Conservation (phyloP, 257 asterid species). For the Forsythia viridissima region DNA sequence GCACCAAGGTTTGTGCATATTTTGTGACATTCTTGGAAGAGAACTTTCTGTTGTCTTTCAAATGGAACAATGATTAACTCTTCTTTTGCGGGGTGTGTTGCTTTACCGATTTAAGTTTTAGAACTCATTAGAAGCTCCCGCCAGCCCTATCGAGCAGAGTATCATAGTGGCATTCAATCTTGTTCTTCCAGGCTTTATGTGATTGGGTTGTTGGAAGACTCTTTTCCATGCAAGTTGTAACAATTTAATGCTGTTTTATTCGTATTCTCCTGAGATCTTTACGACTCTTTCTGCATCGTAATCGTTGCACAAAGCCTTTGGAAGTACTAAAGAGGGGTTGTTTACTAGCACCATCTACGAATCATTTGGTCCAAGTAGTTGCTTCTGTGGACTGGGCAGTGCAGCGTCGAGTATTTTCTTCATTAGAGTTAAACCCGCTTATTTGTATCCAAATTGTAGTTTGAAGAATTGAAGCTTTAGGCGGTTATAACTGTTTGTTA, state of each 20-base stretch:
- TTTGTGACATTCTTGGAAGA: slow-evolving; percentile 28
- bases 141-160: slow-evolving; percentile 19
- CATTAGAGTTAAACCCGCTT: slow-evolving; percentile 27
- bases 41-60: slow-evolving; percentile 10
- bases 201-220: slow-evolving; percentile 16
- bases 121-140: slow-evolving; percentile 22
- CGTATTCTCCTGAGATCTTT: slow-evolving; percentile 25
- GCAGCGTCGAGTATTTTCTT: slow-evolving; percentile 14
- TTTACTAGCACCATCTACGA: slow-evolving; percentile 17
- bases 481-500: slow-evolving; percentile 34
- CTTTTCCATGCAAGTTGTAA: slow-evolving; percentile 13
- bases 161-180: slow-evolving; percentile 14
- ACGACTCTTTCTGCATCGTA: slow-evolving; percentile 28
- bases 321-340: slow-evolving; percentile 19
- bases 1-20: slow-evolving; percentile 42
- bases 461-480: slow-evolving; percentile 23
- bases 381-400: slow-evolving; percentile 16
- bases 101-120: slow-evolving; percentile 5
- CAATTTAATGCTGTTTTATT: slow-evolving; percentile 26
- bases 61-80: slow-evolving; percentile 19
- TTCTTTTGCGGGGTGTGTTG: not conserved
- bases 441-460: slow-evolving; percentile 21
- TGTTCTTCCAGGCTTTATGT: slow-evolving; percentile 13
- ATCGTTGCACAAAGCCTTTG: slow-evolving; percentile 26
- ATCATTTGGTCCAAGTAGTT: not conserved